Percentiles rank a stretch among this genome's conserved stretches.
phyloP scores from a whole-genome alignment of 345 rosid genomes.

The Turnera subulata region DNA sequence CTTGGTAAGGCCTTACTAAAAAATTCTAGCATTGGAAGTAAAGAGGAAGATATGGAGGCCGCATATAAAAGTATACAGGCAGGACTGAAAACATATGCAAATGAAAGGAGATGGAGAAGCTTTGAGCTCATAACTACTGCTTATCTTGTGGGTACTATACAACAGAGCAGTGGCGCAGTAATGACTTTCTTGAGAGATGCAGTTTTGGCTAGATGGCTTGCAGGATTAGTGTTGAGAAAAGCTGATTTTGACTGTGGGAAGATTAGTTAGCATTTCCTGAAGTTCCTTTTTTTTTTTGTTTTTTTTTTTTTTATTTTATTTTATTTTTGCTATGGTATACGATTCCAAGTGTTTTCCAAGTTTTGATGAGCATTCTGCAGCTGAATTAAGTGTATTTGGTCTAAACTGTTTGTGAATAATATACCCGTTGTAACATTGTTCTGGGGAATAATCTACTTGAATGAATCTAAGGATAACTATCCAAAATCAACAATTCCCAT shows the following conservation, averaged over 20 bases:
- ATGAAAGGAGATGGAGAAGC: conserved; percentile 69
- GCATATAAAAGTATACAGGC: conserved; percentile 33
- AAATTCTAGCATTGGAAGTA: conserved; percentile 8
- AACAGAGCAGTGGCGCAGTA: conserved; percentile 35
- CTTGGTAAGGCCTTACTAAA: conserved; percentile 39
- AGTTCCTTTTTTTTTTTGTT: too few relatives aligned
- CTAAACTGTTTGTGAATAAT: too few relatives aligned
- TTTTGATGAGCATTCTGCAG: too few relatives aligned
- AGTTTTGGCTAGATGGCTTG: conserved; percentile 30
- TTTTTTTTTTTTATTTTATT: too few relatives aligned
- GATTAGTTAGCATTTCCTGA: too few relatives aligned
- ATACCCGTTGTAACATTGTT: too few relatives aligned
- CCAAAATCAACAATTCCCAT: too few relatives aligned
- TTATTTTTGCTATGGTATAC: too few relatives aligned
- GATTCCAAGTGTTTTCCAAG: too few relatives aligned
- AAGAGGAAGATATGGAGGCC: conserved; percentile 12
- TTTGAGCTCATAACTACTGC: conserved; percentile 43
- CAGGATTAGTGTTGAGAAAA: conserved; percentile 25
- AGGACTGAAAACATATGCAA: conserved; percentile 41
- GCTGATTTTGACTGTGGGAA: conserved; percentile 51
- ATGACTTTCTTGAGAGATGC: conserved; percentile 39
- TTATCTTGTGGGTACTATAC: conserved; percentile 48
- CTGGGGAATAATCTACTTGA: too few relatives aligned
- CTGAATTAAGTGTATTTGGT: too few relatives aligned
- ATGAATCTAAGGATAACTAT: too few relatives aligned